Base-by-base conservation (phyloP, 2,329 filamentous ascomycete genomes). In the Paraphaeosphaeria sporulosa region DNA sequence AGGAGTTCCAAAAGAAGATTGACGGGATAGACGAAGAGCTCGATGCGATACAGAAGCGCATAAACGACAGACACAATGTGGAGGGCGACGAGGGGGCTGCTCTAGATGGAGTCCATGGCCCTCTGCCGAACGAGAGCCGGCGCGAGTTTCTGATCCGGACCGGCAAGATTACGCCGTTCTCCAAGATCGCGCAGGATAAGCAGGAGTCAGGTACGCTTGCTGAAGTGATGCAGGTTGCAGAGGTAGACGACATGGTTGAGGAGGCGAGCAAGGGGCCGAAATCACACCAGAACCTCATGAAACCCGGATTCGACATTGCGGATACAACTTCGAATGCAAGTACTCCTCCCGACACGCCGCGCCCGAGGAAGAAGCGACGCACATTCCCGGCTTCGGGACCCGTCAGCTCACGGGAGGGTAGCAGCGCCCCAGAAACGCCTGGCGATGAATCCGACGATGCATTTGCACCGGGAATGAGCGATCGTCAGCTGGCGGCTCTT, bases 161-260 rank as follows among this genome's bases (percentile, higher is more conserved):
- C 0, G 95, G 95, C 62, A 98, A 98, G 79, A 98, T 99, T 67
- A 99, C 95, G 0, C 95, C 95, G 0, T 99, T 99, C 72, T 91
- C 93, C 8, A 91, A 90, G 64, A 86, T 96, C 68, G 88, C 87
- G 15, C 84, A 86, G n/a, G 81, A 88, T 1, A 82, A 86, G 30
- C 87, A 85, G 3, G 83, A 88, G 2, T 84, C 89, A 47, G 90
- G 90, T 1, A 89, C 89, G 61, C 82, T 97, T 17, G 90, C 90
- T 12, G 89, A 94, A 71, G 90, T 89, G 2, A 85, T 97, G 60
- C 81, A 94, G 15, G 92, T 96, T 73, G 93, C 91, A 0, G 93
- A 97, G 72, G 90, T 93, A 59, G 91, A 91, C 55, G 77, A 78
- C 5, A 78, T 84, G 79, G 80, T 83, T 2, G 80, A 83, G 15